phyloP scores from a whole-genome alignment of 2,329 filamentous ascomycete genomes.

The Chaetomiaceae sp. region DNA sequence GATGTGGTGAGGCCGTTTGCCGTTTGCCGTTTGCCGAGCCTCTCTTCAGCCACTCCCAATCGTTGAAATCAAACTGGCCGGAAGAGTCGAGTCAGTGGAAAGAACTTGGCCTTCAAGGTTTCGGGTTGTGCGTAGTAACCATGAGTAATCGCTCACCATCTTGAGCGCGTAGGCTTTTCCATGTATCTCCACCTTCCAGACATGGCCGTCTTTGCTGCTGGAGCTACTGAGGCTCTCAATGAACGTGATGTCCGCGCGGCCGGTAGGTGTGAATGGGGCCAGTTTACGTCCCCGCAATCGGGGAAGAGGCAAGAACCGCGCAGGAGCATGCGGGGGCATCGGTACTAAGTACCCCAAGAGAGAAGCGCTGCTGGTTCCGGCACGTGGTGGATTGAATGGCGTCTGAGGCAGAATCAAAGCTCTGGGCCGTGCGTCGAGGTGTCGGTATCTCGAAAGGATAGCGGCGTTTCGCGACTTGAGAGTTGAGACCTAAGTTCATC shows the following conservation, averaged over 20 bases:
- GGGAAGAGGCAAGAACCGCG: no score
- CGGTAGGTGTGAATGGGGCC: conserved; percentile 10
- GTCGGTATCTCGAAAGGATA: no score
- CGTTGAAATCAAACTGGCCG: background rate
- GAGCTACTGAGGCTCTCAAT: background rate
- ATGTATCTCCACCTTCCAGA: conserved; percentile 15
- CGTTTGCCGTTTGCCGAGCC: no score
- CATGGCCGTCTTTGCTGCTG: background rate
- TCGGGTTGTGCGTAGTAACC: background rate
- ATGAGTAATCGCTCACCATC: conserved; percentile 2
- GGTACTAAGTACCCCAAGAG: no score
- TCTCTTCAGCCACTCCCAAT: no score
- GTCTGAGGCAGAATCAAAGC: no score
- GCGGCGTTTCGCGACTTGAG: no score
- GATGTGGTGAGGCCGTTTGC: background rate
- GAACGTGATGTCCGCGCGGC: conserved; percentile 9
- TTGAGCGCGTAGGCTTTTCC: conserved; percentile 8
- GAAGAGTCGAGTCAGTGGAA: background rate
- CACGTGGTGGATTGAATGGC: no score
- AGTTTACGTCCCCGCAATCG: conserved; percentile 15
- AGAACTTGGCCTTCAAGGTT: background rate
- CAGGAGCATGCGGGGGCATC: no score
- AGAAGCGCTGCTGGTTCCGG: no score
- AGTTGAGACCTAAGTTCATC: no score
- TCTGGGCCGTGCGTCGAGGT: no score